phyloP scores from a whole-genome alignment of 2,329 filamentous ascomycete species.

The Colletotrichum australisinense region DNA sequence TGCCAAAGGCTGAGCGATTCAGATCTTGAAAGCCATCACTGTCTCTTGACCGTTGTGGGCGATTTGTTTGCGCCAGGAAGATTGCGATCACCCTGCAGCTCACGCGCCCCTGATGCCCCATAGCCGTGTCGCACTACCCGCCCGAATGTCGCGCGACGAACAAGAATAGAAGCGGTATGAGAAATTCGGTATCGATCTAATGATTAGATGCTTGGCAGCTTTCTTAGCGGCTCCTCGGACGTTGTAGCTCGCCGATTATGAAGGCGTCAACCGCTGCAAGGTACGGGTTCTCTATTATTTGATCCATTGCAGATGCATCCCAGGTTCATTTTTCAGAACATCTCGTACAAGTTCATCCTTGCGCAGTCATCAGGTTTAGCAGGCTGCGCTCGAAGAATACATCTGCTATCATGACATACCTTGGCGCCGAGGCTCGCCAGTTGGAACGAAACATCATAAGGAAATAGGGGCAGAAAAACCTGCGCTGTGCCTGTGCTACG shows the following conservation, averaged over 20 bases:
- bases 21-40: not conserved
- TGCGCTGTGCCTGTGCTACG: not conserved
- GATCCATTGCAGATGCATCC: not conserved
- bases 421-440: constrained; percentile 24
- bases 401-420: not conserved
- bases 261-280: not conserved
- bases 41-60: not conserved
- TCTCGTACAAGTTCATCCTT: not conserved
- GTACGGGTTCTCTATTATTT: not conserved
- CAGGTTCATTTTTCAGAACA: not conserved
- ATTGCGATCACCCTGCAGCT: constrained; percentile 1
- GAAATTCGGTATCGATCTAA: not conserved
- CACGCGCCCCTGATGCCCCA: not conserved
- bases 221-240: constrained; percentile 5
- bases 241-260: not conserved
- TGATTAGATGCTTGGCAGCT: not conserved
- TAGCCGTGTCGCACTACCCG: constrained; percentile 2
- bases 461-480: constrained; percentile 1
- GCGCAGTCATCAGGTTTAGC: not conserved
- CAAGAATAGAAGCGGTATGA: constrained; percentile 7
- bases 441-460: constrained; percentile 1
- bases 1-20: not conserved
- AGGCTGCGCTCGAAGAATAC: not conserved
- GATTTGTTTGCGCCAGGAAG: not conserved
- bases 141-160: not conserved